Conservation (phyloP, 306 rosid species). For the Clitoria ternatea region DNA sequence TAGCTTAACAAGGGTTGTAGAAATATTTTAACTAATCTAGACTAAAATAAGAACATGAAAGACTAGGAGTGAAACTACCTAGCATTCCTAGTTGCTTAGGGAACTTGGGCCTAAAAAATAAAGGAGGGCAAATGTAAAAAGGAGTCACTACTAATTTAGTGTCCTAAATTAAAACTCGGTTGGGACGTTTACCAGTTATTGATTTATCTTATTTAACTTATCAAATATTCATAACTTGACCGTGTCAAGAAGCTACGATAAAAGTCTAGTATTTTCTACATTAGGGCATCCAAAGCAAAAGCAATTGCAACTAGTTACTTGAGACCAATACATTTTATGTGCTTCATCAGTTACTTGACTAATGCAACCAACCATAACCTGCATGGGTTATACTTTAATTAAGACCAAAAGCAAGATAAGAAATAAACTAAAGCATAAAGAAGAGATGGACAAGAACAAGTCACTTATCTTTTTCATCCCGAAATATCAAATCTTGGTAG, state of each 20-base stretch:
- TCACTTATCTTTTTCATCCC: too few relatives aligned
- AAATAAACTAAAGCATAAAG: too few relatives aligned
- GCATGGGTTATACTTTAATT: too few relatives aligned
- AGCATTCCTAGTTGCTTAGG: constrained; percentile 94
- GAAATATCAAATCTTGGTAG: too few relatives aligned
- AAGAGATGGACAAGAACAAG: too few relatives aligned
- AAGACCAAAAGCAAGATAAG: too few relatives aligned
- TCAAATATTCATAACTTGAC: constrained; percentile 19
- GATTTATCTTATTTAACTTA: constrained; percentile 99
- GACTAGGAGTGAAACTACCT: constrained; percentile 47
- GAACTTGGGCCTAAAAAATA: constrained; percentile 91
- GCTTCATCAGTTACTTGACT: too few relatives aligned
- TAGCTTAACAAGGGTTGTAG: neutral
- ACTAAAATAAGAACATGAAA: neutral
- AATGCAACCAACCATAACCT: too few relatives aligned
- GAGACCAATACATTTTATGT: too few relatives aligned
- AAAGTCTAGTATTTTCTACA: neutral
- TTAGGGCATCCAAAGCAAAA: too few relatives aligned
- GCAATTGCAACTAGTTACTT: too few relatives aligned
- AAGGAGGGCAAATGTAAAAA: constrained; percentile 96
- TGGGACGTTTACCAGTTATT: constrained; percentile 88
- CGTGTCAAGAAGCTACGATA: constrained; percentile 9
- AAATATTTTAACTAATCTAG: neutral
- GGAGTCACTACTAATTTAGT: constrained; percentile 94
- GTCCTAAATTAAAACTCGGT: constrained; percentile 89